Base-by-base conservation (phyloP, 2,329 filamentous ascomycete species). In the Phyllosticta paracitricarpa region DNA sequence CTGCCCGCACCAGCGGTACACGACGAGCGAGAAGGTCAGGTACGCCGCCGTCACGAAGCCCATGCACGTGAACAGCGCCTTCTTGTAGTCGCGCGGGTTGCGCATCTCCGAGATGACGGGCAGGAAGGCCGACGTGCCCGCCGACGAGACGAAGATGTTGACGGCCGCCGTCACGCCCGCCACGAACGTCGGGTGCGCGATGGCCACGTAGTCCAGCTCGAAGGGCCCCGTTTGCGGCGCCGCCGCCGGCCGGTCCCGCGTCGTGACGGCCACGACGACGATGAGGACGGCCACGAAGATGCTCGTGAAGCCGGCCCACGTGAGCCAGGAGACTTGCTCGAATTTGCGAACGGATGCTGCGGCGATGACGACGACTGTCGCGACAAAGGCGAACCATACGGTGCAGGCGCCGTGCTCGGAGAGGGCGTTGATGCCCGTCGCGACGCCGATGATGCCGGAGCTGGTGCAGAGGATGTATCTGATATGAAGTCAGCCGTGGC, bases 101-200 rank as follows among this genome's bases (percentile, higher is more conserved):
- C 74, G 76, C 84, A 88, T 88, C 72, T 88, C 85, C 0, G 81
- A 82, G 59, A 87, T 87, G 62, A 88, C 82, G 4, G 84, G 83
- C 1, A 87, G 72, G 67, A 86, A 87, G 1, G 82, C 82, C 0
- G 79, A 81, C 0, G 83, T 85, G 19, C 81, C 82, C 0, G 83
- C 81, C 6, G 78, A 79, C 2, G 82, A 83, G 61, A 82, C 79
- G 71, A 86, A 84, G 64, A 87, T 85, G 2, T 81, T 84, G 1
- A 78, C 77, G 0, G 79, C 77, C 3, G 83, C 81, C 0, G 79
- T 81, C 65, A 87, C 84, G 7, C 82, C 84, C 1, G 77, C 79
- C 0, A 80, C 79, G 67, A 87, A 87, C 22, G 75, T 79, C 0
- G 84, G 83, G 65, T 81, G 72, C 7, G 77, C 80, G 62, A 86